Base-by-base conservation (phyloP, 768 basidiomycete species). In the Leccinum longicurvipes region DNA sequence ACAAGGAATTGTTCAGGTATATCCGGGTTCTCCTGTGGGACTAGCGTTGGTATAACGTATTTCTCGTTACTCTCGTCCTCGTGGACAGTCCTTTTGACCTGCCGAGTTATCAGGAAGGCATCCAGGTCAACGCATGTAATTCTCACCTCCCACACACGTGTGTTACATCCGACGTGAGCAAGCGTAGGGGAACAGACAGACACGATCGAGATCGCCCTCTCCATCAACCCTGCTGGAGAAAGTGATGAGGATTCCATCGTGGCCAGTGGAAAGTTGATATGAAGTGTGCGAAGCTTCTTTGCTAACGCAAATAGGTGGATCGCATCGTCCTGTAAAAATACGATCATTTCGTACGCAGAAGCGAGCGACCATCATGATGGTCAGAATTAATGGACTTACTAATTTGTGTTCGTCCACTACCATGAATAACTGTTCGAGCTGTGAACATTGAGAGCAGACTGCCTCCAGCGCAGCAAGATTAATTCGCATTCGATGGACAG, bases 1-100 rank as follows among this genome's bases (percentile, higher is more conserved):
- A 89, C 86, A 47, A 86, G 76, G 61, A 91, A 89, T 50, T 81
- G 81, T 60, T 91, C 88, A 19, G 88, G 88, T 19, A 91, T 72
- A 56, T 84, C 85, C 8, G 82, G 82, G 55, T 74, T 80, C 60
- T 88, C 86, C 58, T 85, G 88, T 1, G 78, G 75, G 2, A 69
- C 73, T 8, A 88, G 70, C 1, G 55, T 70, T 9, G 74, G 74
- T 51, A 72, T 70, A 21, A 70, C 65, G 14, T 61, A 63, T 36
- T 77, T 70, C 48, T 67, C 67, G 1, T 81, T 81, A 31, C 74
- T 66, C 25, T 74, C 74, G 15, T 72, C 69, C 9, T 67, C 56
- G 3, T 62, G 49, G 11, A 81, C 72, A 15, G 60, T 62, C 36
- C 80, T 73, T 52, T 74, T 71, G 32, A 87, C 77, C 86, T 87